Base-by-base conservation (phyloP, 176 grass and related monocot species). In the Poa pratensis region DNA sequence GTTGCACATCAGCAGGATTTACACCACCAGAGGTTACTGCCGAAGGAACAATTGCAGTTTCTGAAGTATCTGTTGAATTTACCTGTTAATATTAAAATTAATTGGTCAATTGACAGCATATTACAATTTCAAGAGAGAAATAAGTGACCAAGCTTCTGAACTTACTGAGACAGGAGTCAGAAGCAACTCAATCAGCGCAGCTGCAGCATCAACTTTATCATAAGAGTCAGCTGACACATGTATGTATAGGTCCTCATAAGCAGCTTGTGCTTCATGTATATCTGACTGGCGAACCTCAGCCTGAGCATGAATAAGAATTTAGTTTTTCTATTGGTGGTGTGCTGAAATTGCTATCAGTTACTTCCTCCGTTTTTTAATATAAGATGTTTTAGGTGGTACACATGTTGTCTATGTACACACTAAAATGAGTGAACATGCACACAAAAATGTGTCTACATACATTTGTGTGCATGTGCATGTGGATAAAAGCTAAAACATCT, bases 161-260 rank as follows among this genome's bases (percentile, higher is more conserved):
- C 85, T 94, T 87, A 94, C 86, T 27, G 87, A 83, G 60, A 92
- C 89, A 79, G 92, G 93, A 93, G 89, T 74, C 69, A 98, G 86
- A 60, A 98, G 96, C 22, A 91, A 79, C 51, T 98, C 91, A 89
- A 98, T 85, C 72, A 98, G 85, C 1, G 91, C 76, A 90, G 90
- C 87, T 63, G 96, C 96, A 83, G 91, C 82, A 82, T 98, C 96
- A 59, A 95, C 77, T 95, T 98, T 98, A 79, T 95, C 93, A 83
- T 98, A 90, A 63, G 93, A 90, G 42, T 95, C 96, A 58, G 96
- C 91, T 39, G 80, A 90, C 58, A 98, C 89, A 80, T 92, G 89
- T 16, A 98, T 86, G 32, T 92, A 79, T 71, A 98, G 67, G 53
- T 95, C 96, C 84, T 94, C 91, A 89, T 94, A 98, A 53, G 77